Percentiles rank a stretch among this genome's conserved stretches.
Conservation (phyloP, 495 filamentous ascomycete species). For the Lichenothelia convexa region DNA sequence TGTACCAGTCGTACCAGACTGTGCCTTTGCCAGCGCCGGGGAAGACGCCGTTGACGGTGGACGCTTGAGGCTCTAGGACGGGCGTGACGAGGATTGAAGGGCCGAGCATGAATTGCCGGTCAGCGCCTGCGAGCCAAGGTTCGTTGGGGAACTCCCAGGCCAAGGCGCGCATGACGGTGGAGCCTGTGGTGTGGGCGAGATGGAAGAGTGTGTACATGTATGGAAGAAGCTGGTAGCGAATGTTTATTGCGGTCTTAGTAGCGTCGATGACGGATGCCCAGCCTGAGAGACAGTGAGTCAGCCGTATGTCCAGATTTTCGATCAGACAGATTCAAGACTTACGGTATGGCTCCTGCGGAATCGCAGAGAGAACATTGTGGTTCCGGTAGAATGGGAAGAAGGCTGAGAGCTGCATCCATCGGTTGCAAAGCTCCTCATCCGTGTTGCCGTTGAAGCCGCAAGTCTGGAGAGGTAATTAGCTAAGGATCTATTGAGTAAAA, state of each 20-base stretch:
- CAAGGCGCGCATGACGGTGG: constrained; percentile 14
- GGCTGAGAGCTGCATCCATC: constrained; percentile 16
- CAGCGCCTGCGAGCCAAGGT: constrained; percentile 8
- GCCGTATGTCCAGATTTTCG: too few relatives aligned
- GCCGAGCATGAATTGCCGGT: constrained; percentile 31
- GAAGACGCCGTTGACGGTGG: constrained; percentile 54
- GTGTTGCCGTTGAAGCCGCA: constrained; percentile 65
- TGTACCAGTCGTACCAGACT: constrained; percentile 23
- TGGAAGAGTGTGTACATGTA: constrained; percentile 19
- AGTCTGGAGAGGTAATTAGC: constrained; percentile 30
- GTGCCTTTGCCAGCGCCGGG: constrained; percentile 46
- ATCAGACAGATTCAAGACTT: too few relatives aligned
- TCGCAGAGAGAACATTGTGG: constrained; percentile 11
- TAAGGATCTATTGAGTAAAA: neutral
- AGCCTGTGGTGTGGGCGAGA: constrained; percentile 9
- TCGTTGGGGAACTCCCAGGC: constrained; percentile 18
- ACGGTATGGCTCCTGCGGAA: constrained; percentile 14
- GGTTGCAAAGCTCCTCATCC: constrained; percentile 37
- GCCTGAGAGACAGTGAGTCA: too few relatives aligned
- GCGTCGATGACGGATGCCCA: constrained; percentile 12
- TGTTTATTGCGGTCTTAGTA: constrained; percentile 11
- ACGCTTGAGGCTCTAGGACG: constrained; percentile 44
- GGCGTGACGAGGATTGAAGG: constrained; percentile 46
- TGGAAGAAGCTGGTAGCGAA: constrained; percentile 14
- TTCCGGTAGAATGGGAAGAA: constrained; percentile 19